These are phyloP conservation scores for Claviceps maximensis DNA, from an alignment of 2,329 filamentous ascomycete genomes.

Conservation along the genomic window DNA sequence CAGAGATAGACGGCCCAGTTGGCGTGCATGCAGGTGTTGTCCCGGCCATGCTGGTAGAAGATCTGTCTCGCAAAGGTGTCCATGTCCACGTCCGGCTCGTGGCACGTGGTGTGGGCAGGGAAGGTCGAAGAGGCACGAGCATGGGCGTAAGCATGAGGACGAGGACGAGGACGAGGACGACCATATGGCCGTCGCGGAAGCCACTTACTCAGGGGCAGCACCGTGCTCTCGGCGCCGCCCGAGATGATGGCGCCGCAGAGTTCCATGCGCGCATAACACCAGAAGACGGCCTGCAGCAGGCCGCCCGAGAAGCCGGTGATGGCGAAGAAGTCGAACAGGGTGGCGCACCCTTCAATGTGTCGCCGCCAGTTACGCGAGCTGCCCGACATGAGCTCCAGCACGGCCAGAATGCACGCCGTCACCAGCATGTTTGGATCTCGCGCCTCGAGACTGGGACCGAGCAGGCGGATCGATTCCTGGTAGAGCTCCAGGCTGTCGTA, in stretches of 20 bases:
- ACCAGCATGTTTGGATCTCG: constrained; percentile 32
- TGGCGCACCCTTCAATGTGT: constrained; percentile 43
- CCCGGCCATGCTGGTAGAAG: constrained; percentile 17
- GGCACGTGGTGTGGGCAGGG: neutral
- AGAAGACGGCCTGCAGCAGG: constrained; percentile 41
- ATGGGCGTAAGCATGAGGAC: no score
- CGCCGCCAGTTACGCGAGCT: constrained; percentile 37
- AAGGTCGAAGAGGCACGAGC: no score
- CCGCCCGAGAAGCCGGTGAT: constrained; percentile 31
- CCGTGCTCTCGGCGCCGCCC: constrained; percentile 31
- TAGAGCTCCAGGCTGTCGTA: constrained; percentile 39
- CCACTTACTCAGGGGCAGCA: constrained; percentile 37
- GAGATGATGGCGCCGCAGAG: constrained; percentile 41
- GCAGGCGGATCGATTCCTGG: constrained; percentile 34
- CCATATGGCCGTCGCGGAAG: constrained; percentile 15
- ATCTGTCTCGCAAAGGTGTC: constrained; percentile 13
- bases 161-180: no score
- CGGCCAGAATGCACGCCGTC: constrained; percentile 32
- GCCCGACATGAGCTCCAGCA: constrained; percentile 35
- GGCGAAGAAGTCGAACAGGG: constrained; percentile 34
- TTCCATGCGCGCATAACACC: constrained; percentile 46
- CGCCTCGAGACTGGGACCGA: constrained; percentile 28
- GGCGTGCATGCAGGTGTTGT: constrained; percentile 34
- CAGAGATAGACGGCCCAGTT: constrained; percentile 42
- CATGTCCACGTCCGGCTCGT: no score